phyloP scores from a whole-genome alignment of 1,284 basidiomycete species.

The Cutaneotrichosporon cutaneum region DNA sequence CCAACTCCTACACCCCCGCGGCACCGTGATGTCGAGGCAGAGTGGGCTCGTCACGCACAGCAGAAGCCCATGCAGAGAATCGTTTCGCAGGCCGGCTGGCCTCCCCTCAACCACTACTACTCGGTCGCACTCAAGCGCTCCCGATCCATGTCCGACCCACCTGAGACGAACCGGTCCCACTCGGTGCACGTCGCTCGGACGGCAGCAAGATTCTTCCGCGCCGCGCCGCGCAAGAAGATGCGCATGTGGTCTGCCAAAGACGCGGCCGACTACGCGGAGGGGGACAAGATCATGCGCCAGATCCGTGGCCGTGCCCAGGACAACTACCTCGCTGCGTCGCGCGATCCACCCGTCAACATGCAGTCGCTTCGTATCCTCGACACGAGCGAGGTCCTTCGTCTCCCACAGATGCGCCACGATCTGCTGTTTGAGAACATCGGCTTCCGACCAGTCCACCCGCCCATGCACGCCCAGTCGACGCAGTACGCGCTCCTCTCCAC shows the following conservation, averaged over 20 bases:
- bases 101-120: constrained; percentile 4
- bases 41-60: constrained; percentile 16
- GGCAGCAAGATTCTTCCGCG: constrained; percentile 23
- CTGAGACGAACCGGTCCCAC: constrained; percentile 22
- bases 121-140: constrained; percentile 21
- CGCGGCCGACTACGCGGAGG: constrained; percentile 22
- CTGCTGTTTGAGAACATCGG: constrained; percentile 70
- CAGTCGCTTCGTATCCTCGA: constrained; percentile 81
- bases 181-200: constrained; percentile 14
- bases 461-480: constrained; percentile 59
- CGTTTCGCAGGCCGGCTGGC: constrained; percentile 19
- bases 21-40: constrained; percentile 1
- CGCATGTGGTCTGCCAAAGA: constrained; percentile 24
- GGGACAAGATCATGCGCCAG: constrained; percentile 26
- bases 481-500: constrained; percentile 32
- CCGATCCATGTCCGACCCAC: constrained; percentile 24
- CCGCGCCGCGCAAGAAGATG: constrained; percentile 22
- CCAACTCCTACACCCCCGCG: neutral
- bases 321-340: constrained; percentile 32
- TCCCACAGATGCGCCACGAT: constrained; percentile 88
- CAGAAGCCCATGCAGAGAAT: constrained; percentile 26
- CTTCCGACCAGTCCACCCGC: constrained; percentile 57
- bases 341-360: constrained; percentile 71
- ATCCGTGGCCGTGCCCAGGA: constrained; percentile 27
- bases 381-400: constrained; percentile 77